Evolutionary conservation across 2,329 filamentous ascomycete genomes (phyloP).

Genomic region (Alternaria hordeiaustralica): DNA sequence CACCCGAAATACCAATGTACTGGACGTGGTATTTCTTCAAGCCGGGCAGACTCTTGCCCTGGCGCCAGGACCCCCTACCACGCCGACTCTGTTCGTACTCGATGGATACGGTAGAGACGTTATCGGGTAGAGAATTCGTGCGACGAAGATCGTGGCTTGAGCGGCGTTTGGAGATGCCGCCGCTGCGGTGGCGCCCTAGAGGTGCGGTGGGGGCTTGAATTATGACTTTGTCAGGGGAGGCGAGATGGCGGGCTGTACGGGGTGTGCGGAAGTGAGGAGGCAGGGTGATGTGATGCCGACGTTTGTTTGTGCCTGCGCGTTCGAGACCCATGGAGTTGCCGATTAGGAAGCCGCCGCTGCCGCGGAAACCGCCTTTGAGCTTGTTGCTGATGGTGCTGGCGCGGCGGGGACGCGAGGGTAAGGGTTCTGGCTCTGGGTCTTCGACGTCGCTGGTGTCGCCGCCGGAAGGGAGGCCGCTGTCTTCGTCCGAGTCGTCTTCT

Average conservation of each 20-base stretch:
- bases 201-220: conserved; percentile 35
- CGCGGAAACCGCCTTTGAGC: conserved; percentile 49
- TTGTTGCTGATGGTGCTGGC: conserved; percentile 33
- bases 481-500: conserved; percentile 43
- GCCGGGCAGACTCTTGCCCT: conserved; percentile 48
- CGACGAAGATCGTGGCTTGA: conserved; percentile 13
- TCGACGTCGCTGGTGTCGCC: conserved; percentile 55
- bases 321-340: conserved; percentile 65
- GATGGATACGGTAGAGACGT: conserved; percentile 15
- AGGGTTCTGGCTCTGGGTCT: conserved; percentile 21
- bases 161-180: conserved; percentile 34
- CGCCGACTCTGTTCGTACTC: conserved; percentile 15
- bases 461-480: conserved; percentile 48
- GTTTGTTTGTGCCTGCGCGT: conserved; percentile 47
- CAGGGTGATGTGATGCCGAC: conserved; percentile 35
- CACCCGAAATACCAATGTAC: conserved; percentile 58
- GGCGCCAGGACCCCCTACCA: conserved; percentile 30
- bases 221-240: conserved; percentile 29
- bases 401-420: conserved; percentile 25
- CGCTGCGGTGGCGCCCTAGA: conserved; percentile 19
- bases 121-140: conserved; percentile 25
- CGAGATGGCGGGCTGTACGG: conserved; percentile 15
- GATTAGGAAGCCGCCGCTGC: conserved; percentile 56
- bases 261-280: conserved; percentile 27
- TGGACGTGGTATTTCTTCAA: conserved; percentile 56